Conservation (phyloP, 129 eudicot species). For the Kitagawia praeruptora region DNA sequence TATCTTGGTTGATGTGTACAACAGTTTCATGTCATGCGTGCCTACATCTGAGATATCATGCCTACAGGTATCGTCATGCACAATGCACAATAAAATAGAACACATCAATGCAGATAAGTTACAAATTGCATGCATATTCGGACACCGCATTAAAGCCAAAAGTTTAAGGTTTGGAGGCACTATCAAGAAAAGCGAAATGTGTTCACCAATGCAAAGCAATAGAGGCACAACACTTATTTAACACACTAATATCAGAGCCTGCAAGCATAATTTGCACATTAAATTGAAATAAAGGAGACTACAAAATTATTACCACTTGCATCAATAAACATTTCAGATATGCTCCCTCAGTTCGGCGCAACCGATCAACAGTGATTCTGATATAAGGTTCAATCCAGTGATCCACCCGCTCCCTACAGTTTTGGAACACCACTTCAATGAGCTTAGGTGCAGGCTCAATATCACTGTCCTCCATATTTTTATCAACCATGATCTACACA, state of each 20-base stretch:
- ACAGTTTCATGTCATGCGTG: background rate
- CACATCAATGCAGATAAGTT: background rate
- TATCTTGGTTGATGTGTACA: background rate
- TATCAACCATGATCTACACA: slow-evolving; percentile 71
- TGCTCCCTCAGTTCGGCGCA: slow-evolving; percentile 56
- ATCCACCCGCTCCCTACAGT: slow-evolving; percentile 89
- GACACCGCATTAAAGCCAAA: background rate
- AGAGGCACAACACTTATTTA: background rate
- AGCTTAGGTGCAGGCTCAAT: slow-evolving; percentile 99
- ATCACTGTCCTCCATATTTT: slow-evolving; percentile 81
- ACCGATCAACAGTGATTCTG: slow-evolving; percentile 64
- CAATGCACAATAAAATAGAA: background rate
- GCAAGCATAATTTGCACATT: no score
- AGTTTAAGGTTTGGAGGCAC: background rate
- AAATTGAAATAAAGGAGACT: background rate
- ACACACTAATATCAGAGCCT: background rate
- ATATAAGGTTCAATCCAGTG: slow-evolving; percentile 96
- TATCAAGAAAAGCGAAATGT: background rate
- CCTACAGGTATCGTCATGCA: background rate
- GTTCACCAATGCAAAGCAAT: background rate
- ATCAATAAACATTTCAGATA: slow-evolving; percentile 72
- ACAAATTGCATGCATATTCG: background rate
- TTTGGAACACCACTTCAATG: slow-evolving; percentile 77
- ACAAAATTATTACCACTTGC: slow-evolving; percentile 63
- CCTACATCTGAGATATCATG: background rate